Base-by-base conservation (phyloP, 768 basidiomycete species). In the Russula sp. region DNA sequence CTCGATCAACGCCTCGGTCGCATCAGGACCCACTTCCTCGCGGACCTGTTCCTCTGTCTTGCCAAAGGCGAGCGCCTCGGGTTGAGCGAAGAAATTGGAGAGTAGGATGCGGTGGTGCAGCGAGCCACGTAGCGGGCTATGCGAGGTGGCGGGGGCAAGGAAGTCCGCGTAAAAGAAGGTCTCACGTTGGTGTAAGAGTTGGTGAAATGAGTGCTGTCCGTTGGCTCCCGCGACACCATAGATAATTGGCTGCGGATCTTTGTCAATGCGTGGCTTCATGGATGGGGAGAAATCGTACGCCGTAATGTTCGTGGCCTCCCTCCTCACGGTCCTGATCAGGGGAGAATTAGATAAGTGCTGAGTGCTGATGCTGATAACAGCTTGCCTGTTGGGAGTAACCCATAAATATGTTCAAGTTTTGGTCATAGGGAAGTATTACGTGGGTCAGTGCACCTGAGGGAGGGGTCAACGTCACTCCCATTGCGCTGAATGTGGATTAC, bases 121-220 rank as follows among this genome's bases (percentile, higher is more conserved):
- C 10, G 92, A 93, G 71, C 82, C 65, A 34, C 69, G 69, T 74
- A 98, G 87, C 30, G 93, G 94, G 83, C 98, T 98, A 72, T 91
- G 92, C 3, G 90, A 84, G 32, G 87, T 91, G 16, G 92, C 84
- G 24, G 94, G 92, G 2, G 94, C 93, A 69, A 97, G 80, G 81
- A 96, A 96, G 75, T 97, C 94, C 52, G 90, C 84, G n/a, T n/a
- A n/a, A n/a, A n/a, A n/a, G n/a, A n/a, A n/a, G n/a, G n/a, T n/a
- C n/a, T n/a, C n/a, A n/a, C n/a, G n/a, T n/a, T 94, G 94, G 77
- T 95, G 93, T 24, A 95, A 81, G 68, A 98, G 89, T 77, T 98
- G 96, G 80, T 99, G 98, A 84, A 99, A 98, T 10, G 97, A 98
- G 79, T 99, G 97, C 76, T 98, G 96, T 62, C 96, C 97, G 76